These are phyloP conservation scores for Trypanosoma conorhini DNA, from an alignment of 208 protist genomes.

Conservation along the genomic window DNA sequence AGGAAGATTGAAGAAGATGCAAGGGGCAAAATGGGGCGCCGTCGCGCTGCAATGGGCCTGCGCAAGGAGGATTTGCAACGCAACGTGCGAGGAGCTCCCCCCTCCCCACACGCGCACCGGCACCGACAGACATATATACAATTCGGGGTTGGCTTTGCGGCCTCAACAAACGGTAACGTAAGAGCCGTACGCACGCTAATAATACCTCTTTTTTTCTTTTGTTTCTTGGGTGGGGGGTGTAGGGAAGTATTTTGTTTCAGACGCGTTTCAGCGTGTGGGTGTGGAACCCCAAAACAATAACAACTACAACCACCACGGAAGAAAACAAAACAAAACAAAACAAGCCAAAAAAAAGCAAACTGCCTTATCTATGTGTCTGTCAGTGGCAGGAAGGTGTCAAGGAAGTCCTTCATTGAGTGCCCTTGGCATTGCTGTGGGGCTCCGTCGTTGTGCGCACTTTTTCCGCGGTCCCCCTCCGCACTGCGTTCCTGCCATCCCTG, in stretches of 20 bases:
- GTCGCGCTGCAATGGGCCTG: too few relatives aligned
- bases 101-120: too few relatives aligned
- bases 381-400: background rate
- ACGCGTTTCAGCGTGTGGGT: too few relatives aligned
- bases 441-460: background rate
- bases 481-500: background rate
- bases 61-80: too few relatives aligned
- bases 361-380: constrained; percentile 10
- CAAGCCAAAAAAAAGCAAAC: constrained; percentile 13
- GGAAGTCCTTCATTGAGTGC: background rate
- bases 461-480: background rate
- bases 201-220: background rate
- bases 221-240: too few relatives aligned
- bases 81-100: too few relatives aligned
- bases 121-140: too few relatives aligned
- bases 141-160: too few relatives aligned
- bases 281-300: too few relatives aligned
- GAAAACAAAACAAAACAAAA: constrained; percentile 18
- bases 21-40: too few relatives aligned
- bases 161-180: background rate
- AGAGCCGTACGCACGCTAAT: background rate
- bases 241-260: background rate
- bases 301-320: background rate
- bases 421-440: background rate
- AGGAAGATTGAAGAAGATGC: too few relatives aligned